A percentile compares a stretch with the other conserved stretches of the same genome.
These are phyloP conservation scores for Zymoseptoria ardabiliae DNA, from an alignment of 2,329 filamentous ascomycete genomes.

Conservation along the genomic window DNA sequence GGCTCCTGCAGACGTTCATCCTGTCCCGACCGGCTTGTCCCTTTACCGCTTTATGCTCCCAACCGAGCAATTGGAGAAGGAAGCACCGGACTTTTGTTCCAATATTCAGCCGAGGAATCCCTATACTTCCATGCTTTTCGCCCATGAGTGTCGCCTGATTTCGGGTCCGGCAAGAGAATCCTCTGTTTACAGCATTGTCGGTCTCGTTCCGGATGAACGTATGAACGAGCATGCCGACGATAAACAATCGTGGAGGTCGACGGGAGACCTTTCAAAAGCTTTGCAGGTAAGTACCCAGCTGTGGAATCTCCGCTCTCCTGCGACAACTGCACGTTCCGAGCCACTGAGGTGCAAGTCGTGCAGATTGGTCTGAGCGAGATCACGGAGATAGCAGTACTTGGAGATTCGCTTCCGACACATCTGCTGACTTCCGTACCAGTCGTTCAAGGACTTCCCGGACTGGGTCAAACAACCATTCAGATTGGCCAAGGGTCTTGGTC, in stretches of 20 bases:
- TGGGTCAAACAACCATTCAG: conserved; percentile 34
- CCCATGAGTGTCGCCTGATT: conserved; percentile 32
- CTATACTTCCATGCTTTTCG: conserved; percentile 42
- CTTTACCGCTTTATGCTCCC: conserved; percentile 35
- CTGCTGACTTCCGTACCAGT: no score
- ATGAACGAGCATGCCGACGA: conserved; percentile 33
- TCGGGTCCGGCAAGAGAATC: conserved; percentile 41
- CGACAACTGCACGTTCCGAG: no score
- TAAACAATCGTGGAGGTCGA: conserved; percentile 35
- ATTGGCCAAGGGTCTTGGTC: conserved; percentile 29
- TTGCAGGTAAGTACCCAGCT: no score
- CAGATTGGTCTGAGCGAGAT: no score
- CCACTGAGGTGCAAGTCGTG: no score
- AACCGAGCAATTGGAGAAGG: conserved; percentile 15
- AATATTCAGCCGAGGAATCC: conserved; percentile 31
- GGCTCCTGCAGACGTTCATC: conserved; percentile 10
- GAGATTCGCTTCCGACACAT: no score
- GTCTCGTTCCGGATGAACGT: conserved; percentile 38
- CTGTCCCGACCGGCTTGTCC: conserved; percentile 33
- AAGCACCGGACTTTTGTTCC: conserved; percentile 15
- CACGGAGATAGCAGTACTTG: no score
- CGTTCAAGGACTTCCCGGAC: conserved; percentile 35
- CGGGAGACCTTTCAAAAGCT: conserved; percentile 32
- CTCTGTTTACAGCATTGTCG: conserved; percentile 26
- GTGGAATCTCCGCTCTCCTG: no score